A percentile compares a stretch with the other conserved stretches of the same genome.
Evolutionary conservation across 306 rosid species (phyloP).

Genomic region (Acacia crassicarpa): DNA sequence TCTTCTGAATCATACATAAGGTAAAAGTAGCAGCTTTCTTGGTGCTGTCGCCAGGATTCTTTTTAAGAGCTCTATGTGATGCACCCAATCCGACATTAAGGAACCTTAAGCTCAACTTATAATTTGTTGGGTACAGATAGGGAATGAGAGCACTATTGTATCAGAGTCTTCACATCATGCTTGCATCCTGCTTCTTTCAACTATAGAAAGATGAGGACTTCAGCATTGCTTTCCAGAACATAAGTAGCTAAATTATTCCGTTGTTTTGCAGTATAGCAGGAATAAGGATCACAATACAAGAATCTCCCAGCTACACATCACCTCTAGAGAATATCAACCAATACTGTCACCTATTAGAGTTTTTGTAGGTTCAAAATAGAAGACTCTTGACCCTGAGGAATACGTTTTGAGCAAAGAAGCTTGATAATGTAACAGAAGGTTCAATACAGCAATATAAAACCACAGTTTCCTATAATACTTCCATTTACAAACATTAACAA

Average conservation of each 20-base stretch:
- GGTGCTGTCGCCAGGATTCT: not conserved
- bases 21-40: not conserved
- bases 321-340: not conserved
- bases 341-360: not conserved
- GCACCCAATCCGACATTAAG: not conserved
- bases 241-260: not conserved
- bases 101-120: not conserved
- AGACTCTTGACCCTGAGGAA: not conserved
- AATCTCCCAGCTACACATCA: not conserved
- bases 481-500: not conserved
- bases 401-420: not conserved
- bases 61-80: not conserved
- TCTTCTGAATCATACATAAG: not conserved
- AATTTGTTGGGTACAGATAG: not conserved
- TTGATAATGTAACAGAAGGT: not conserved
- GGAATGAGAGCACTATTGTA: not conserved
- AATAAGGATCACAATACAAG: not conserved
- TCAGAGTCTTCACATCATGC: not conserved
- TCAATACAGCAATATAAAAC: not conserved
- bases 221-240: not conserved
- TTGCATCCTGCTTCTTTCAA: not conserved
- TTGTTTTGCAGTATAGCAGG: not conserved
- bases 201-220: not conserved
- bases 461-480: not conserved
- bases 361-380: not conserved